Evolutionary conservation across 495 filamentous ascomycete genomes (phyloP).

Genomic region (Hypoxylon rickii): DNA sequence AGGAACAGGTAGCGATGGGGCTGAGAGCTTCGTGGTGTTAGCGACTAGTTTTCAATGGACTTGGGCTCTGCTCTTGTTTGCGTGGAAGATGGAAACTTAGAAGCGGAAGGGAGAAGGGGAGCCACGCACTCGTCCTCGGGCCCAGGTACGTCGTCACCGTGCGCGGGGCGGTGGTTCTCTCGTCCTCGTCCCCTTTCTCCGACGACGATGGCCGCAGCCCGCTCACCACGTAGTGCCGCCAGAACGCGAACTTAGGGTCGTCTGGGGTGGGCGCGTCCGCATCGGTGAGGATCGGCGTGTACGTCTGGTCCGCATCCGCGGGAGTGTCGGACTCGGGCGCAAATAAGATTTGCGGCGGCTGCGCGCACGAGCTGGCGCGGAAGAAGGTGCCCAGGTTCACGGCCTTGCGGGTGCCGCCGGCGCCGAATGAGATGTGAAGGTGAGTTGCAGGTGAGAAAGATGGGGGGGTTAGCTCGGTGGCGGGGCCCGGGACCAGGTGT

Average conservation of each 20-base stretch:
- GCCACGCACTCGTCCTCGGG: conserved; percentile 37
- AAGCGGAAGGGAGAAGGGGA: not conserved
- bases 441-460: conserved; percentile 28
- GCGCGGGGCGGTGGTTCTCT: not conserved
- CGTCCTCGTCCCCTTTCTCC: not conserved
- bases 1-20: conserved; percentile 38
- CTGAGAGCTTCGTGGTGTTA: conserved; percentile 29
- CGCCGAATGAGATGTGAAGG: conserved; percentile 24
- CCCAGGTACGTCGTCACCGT: conserved; percentile 33
- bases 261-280: conserved; percentile 39
- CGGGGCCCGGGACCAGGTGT: conserved; percentile 30
- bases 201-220: conserved; percentile 18
- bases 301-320: conserved; percentile 8
- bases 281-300: conserved; percentile 31
- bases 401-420: not conserved
- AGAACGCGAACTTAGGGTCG: conserved; percentile 39
- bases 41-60: no score
- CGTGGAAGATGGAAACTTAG: not conserved
- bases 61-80: no score
- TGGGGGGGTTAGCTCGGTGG: conserved; percentile 27
- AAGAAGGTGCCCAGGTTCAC: conserved; percentile 32
- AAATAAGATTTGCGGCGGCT: conserved; percentile 27
- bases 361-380: conserved; percentile 28
- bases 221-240: conserved; percentile 35
- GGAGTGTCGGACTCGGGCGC: conserved; percentile 9